Conservation (phyloP, 2,329 filamentous ascomycete species). For the Penicillium sp. region DNA sequence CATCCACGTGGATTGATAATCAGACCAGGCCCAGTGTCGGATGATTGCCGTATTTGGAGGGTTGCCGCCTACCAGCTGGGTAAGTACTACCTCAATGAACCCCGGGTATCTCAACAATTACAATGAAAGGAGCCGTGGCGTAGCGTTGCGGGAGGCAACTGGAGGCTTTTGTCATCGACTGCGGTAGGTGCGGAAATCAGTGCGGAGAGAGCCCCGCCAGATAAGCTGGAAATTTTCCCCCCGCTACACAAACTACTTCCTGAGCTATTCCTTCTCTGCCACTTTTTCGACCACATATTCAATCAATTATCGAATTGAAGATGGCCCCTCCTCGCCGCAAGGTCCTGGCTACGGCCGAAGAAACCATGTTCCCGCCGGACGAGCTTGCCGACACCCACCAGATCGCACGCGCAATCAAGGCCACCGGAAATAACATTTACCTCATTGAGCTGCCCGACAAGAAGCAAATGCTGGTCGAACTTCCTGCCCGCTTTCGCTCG, state of each 20-base stretch:
- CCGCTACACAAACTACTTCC: background rate
- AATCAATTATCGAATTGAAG: background rate
- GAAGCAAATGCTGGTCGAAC: slow-evolving; percentile 70
- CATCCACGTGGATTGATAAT: slow-evolving; percentile 2
- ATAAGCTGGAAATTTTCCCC: slow-evolving; percentile 20
- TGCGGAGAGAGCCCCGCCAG: slow-evolving; percentile 14
- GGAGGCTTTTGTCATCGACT: background rate
- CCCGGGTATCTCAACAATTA: too few species aligned
- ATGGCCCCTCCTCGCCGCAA: slow-evolving; percentile 77
- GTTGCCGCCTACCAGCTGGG: background rate
- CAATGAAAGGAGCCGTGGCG: too few species aligned
- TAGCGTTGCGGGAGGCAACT: background rate
- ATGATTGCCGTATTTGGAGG: background rate
- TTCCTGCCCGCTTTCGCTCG: slow-evolving; percentile 81
- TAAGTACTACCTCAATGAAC: too few species aligned
- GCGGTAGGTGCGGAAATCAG: slow-evolving; percentile 7
- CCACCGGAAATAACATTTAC: slow-evolving; percentile 88
- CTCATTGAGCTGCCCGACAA: slow-evolving; percentile 68
- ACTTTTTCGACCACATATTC: background rate
- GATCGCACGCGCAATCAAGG: slow-evolving; percentile 75
- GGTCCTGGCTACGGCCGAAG: slow-evolving; percentile 73
- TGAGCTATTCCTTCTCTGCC: background rate
- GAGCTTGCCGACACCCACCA: slow-evolving; percentile 52
- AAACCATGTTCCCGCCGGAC: slow-evolving; percentile 62
- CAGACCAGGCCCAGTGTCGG: background rate